Base-by-base conservation (phyloP, 192 early-diverging fungal species). In the Lunasporangiospora selenospora region DNA sequence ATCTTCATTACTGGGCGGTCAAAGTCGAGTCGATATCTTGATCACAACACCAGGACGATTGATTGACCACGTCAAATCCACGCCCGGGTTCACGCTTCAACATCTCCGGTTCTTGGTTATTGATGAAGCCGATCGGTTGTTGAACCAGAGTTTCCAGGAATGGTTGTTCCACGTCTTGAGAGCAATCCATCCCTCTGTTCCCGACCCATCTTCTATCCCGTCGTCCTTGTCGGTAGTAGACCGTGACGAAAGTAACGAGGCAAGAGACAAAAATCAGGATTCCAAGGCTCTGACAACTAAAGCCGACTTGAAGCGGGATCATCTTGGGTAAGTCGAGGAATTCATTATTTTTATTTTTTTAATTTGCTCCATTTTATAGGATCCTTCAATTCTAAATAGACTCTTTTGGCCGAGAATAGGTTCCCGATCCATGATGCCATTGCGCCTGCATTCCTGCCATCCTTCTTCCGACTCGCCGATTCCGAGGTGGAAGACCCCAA, bases 31-130 rank as follows among this genome's bases (percentile, higher is more conserved):
- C 9, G 97, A 99, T 59, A 89, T 99, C 49, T 58, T 99, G 23
- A 89, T 99, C 36, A 87, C 93, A 13, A 99, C 97, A 21, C 97
- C 97, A n/a, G 97, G 97, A 30, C 84, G 96, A 48, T 66, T 99
- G 58, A 87, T 93, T 13, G 96, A 99, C 54, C 97, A 98, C 69
- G 66, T 99, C 52, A 77, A 86, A n/a, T 80, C 71, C 8, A 97
- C 93, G 16, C 84, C 79, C 5, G 91, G 90, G 49, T 98, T 97
- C 75, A 92, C 95, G 26, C 79, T 98, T 23, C 90, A 92, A 49
- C 94, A 99, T 76, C 73, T 98, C 41, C 81, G 94, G 58, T 98
- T 95, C 71, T 78, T 96, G 81, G 90, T 87, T 13, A 89, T 98
- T 47, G 97, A 99, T 81, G 97, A 99, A 65, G 97, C 97, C 1